phyloP scores from a whole-genome alignment of 164 flowering plant genomes.

The Berberis thunbergii region DNA sequence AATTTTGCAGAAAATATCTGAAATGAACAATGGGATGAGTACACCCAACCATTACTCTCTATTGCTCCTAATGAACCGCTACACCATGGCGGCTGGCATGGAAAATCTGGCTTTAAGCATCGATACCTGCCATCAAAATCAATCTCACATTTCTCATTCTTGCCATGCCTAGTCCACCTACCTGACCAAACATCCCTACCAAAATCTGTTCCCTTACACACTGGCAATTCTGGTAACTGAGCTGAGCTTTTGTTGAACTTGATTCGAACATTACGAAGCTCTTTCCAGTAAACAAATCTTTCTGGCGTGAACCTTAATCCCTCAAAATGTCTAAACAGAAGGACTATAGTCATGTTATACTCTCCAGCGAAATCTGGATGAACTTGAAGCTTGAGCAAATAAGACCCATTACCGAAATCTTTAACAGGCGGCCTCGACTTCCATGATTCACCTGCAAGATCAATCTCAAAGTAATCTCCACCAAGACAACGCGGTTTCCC shows the following conservation, averaged over 20 bases:
- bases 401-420: slow-evolving; percentile 73
- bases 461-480: slow-evolving; percentile 87
- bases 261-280: slow-evolving; percentile 40
- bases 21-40: slow-evolving; percentile 82
- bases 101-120: slow-evolving; percentile 40
- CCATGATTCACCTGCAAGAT: slow-evolving; percentile 80
- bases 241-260: slow-evolving; percentile 20
- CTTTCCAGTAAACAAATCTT: slow-evolving; percentile 38
- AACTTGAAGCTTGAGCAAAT: slow-evolving; percentile 61
- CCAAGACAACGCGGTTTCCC: slow-evolving; percentile 56
- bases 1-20: slow-evolving; percentile 35
- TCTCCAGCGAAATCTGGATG: slow-evolving; percentile 72
- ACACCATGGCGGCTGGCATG: slow-evolving; percentile 77
- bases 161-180: slow-evolving; percentile 76
- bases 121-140: slow-evolving; percentile 70
- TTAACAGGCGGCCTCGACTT: slow-evolving; percentile 71
- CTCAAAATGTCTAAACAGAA: slow-evolving; percentile 64
- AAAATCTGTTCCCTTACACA: slow-evolving; percentile 53
- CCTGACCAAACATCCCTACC: slow-evolving; percentile 61
- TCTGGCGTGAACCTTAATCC: slow-evolving; percentile 62
- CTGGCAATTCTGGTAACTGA: slow-evolving; percentile 31
- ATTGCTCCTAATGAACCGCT: slow-evolving; percentile 54
- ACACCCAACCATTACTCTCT: slow-evolving; percentile 99
- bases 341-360: slow-evolving; percentile 51
- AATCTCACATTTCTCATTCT: slow-evolving; percentile 55